Evolutionary conservation across 2,329 filamentous ascomycete genomes (phyloP), one percentile per base, ranked within the genome.

Genomic region (Arachnopeziza araneosa): DNA sequence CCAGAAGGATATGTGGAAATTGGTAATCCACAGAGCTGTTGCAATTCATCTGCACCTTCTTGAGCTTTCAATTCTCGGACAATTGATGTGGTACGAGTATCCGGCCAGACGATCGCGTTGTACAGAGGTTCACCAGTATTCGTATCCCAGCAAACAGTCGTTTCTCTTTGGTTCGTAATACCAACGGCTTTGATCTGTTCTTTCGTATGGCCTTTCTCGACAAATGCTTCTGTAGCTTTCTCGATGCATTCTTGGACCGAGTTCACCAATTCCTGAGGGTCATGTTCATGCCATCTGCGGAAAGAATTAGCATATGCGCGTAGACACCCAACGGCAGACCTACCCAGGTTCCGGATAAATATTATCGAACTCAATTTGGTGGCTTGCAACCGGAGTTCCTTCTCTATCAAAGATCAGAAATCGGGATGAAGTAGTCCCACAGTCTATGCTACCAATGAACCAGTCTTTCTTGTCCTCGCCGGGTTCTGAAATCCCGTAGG

Each of bases 371-470:
- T 96, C 91, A 66, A 93, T 86, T 76, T 96, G 92, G 73, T 96
- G 91, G 67, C 86, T 87, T 48, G 89, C 91, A 52, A 95, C 83
- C 3, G 90, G 89, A 61, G 89, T 85, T 58, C 92, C 91, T 50
- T 83, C 77, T 65, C 85, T 85, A 75, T 96, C 87, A 77, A 96
- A 96, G 71, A 97, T 93, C 68, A 96, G 83, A 76, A 96, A 96
- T 48, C 92, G 84, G 36, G 91, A 90, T 61, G 89, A 93, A 32
- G 92, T 96, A 14, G 92, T 96, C 60, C 92, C 92, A 71, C 96
- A 91, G 72, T 96, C 92, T 72, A 96, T 93, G 67, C 89, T 90
- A 62, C 91, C 92, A 62, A 96, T 87, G 70, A 90, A 96, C 76
- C 83, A 83, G 59, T 87, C 76, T 50, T 64, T 54, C 52, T 63